Conservation (phyloP, 768 basidiomycete species). For the Serendipita sp. region DNA sequence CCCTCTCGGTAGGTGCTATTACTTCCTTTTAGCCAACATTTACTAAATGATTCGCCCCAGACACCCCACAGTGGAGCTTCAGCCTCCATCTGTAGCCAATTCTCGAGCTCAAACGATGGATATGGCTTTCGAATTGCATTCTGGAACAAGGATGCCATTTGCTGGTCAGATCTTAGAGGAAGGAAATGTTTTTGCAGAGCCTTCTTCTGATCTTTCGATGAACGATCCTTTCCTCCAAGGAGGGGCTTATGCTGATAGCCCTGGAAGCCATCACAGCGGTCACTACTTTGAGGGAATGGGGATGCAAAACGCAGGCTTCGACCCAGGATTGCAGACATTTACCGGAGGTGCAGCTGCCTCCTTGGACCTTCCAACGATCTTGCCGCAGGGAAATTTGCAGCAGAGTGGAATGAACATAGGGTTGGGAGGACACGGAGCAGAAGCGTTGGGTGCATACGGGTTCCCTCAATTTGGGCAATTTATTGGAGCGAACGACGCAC, state of each 20-base stretch:
- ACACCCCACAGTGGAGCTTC: constrained; percentile 4
- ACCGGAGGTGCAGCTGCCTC: background rate
- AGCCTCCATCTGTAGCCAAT: constrained; percentile 5
- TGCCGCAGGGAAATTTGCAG: background rate
- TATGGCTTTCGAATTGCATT: background rate
- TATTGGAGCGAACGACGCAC: background rate
- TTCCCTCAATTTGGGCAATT: background rate
- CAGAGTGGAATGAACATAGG: background rate
- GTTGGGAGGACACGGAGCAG: background rate
- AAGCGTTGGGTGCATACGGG: background rate
- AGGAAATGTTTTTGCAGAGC: background rate
- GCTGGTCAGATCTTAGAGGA: background rate
- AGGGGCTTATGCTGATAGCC: background rate
- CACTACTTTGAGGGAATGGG: constrained; percentile 2
- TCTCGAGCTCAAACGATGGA: constrained; percentile 4
- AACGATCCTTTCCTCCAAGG: background rate
- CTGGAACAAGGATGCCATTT: background rate
- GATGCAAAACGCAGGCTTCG: background rate
- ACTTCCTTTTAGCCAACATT: background rate
- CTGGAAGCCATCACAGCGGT: constrained; percentile 4
- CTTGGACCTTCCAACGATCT: background rate
- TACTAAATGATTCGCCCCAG: background rate
- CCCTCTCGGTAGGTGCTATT: background rate
- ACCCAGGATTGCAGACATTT: background rate
- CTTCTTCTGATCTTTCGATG: background rate